Percentiles rank a stretch among this genome's conserved stretches.
These are phyloP conservation scores for Chrysanthemum lavandulifolium DNA, from an alignment of 129 eudicot genomes.

Conservation along the genomic window DNA sequence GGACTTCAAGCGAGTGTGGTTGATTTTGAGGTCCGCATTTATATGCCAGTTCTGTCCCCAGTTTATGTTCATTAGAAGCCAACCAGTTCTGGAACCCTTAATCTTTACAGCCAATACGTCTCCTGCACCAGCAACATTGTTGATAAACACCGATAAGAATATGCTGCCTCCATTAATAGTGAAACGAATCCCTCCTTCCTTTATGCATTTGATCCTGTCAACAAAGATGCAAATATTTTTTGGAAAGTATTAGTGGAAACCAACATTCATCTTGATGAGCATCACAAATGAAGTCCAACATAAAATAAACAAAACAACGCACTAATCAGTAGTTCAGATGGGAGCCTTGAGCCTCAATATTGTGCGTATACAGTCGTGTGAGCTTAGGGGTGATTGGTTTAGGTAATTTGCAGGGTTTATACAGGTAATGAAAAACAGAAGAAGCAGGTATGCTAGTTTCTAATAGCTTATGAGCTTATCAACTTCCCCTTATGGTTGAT, in stretches of 20 bases:
- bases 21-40: constrained; percentile 76
- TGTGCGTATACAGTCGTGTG: no score
- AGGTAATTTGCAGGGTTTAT: no score
- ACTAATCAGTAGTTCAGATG: neutral
- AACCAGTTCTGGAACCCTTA: constrained; percentile 90
- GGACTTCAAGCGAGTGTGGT: constrained; percentile 77
- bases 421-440: no score
- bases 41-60: constrained; percentile 98
- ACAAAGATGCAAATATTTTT: constrained; percentile 2
- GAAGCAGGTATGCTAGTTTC: no score
- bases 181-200: constrained; percentile 88
- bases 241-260: neutral
- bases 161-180: constrained; percentile 64
- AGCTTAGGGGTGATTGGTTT: no score
- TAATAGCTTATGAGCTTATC: no score
- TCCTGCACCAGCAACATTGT: constrained; percentile 87
- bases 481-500: no score
- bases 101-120: constrained; percentile 73
- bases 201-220: constrained; percentile 83
- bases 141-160: constrained; percentile 76
- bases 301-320: neutral
- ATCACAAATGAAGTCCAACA: neutral
- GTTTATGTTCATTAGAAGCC: constrained; percentile 94
- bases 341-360: no score
- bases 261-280: neutral